Conservation (phyloP, 768 basidiomycete species). For the Ramaria rubella region DNA sequence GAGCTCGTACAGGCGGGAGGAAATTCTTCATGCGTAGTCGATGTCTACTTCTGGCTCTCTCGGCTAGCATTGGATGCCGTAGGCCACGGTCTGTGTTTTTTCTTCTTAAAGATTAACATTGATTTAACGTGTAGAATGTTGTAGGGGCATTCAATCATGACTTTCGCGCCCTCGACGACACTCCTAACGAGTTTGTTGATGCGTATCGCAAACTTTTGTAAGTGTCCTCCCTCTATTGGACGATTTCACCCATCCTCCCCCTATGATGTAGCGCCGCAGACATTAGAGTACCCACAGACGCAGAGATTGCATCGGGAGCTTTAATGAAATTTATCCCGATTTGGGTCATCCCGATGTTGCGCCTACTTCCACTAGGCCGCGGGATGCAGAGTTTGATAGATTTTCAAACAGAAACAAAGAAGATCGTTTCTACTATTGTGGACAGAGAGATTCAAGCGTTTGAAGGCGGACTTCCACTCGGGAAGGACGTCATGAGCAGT, state of each 20-base stretch:
- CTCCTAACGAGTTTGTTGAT: neutral
- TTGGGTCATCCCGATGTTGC: neutral
- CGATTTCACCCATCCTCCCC: too few species aligned
- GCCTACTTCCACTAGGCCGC: neutral
- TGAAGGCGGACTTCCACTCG: neutral
- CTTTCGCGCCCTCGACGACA: neutral
- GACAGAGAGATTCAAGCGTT: neutral
- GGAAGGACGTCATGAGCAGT: conserved; percentile 6
- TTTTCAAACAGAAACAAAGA: neutral
- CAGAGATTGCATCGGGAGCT: neutral
- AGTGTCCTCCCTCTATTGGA: neutral
- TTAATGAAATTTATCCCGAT: neutral
- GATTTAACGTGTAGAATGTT: neutral
- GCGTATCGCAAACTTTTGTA: conserved; percentile 2
- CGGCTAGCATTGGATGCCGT: conserved; percentile 3
- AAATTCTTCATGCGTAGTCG: neutral
- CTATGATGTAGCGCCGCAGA: neutral
- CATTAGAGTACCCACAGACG: neutral
- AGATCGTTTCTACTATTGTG: neutral
- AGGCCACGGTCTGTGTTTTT: neutral
- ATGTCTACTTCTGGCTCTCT: conserved; percentile 7
- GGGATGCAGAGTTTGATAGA: neutral
- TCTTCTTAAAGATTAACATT: neutral
- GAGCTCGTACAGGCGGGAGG: neutral
- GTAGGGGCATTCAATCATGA: neutral